Conservation (phyloP, 306 rosid genomes). For the Dalbergia cultrata region DNA sequence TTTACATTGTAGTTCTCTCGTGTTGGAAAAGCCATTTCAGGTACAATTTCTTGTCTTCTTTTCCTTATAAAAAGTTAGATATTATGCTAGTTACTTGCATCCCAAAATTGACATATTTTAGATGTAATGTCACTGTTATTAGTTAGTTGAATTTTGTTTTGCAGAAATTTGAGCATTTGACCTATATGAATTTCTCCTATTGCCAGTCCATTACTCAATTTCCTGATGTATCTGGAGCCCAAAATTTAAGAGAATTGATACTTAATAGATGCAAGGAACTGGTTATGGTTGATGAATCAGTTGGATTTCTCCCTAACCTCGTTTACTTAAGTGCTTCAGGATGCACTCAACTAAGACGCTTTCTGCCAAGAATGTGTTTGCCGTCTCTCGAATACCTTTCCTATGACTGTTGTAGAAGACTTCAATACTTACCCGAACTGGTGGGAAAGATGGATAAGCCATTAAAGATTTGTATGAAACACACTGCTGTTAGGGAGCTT, state of each 20-base stretch:
- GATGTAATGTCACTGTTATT: background rate
- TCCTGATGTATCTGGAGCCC: slow-evolving; percentile 26
- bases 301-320: slow-evolving; percentile 16
- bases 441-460: background rate
- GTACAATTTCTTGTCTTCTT: background rate
- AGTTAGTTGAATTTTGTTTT: background rate
- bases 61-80: background rate
- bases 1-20: background rate
- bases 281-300: slow-evolving; percentile 10
- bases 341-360: background rate
- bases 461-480: background rate
- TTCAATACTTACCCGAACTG: slow-evolving; percentile 23
- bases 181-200: background rate
- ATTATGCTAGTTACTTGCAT: background rate
- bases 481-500: background rate
- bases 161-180: slow-evolving; percentile 17
- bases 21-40: background rate
- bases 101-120: background rate
- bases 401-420: background rate
- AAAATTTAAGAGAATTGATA: background rate
- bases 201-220: slow-evolving; percentile 5
- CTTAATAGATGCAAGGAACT: background rate
- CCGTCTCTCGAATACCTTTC: slow-evolving; percentile 14
- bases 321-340: background rate
- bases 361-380: background rate